phyloP scores from a whole-genome alignment of 352 stramenopile genomes.

The Ophiocytium majus region DNA sequence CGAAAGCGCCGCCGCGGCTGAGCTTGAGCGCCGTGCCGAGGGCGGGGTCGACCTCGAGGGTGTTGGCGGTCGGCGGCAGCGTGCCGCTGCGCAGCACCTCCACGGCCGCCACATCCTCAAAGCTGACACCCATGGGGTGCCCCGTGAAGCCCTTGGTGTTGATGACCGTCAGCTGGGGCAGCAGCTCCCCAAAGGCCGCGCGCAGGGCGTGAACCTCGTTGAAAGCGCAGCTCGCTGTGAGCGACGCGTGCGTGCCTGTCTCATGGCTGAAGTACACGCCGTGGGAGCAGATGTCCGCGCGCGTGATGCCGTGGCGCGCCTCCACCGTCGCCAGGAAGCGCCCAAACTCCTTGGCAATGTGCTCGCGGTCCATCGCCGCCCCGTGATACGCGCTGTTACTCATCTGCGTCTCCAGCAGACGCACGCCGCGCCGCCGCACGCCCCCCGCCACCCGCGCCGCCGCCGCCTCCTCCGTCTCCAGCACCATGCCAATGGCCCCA shows the following conservation, averaged over 20 bases:
- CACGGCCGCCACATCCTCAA: constrained; percentile 90
- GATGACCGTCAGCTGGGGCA: constrained; percentile 66
- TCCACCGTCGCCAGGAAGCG: constrained; percentile 81
- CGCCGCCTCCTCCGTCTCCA: constrained; percentile 65
- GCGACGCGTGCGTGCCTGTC: constrained; percentile 89
- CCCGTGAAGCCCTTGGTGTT: constrained; percentile 79
- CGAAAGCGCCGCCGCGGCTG: constrained; percentile 64
- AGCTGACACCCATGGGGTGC: constrained; percentile 92
- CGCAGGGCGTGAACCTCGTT: constrained; percentile 78
- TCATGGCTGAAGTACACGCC: constrained; percentile 96
- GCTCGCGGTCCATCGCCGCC: constrained; percentile 82
- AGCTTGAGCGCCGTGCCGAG: constrained; percentile 26
- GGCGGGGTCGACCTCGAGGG: constrained; percentile 69
- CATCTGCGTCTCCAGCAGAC: constrained; percentile 85
- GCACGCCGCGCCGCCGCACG: constrained; percentile 28
- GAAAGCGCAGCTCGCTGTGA: constrained; percentile 83
- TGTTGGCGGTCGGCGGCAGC: constrained; percentile 86
- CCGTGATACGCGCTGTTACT: constrained; percentile 93
- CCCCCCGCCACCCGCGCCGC: background rate
- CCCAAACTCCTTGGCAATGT: constrained; percentile 85
- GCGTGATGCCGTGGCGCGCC: constrained; percentile 81
- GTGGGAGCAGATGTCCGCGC: constrained; percentile 78
- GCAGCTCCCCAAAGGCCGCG: constrained; percentile 72
- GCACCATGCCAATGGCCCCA: constrained; percentile 74
- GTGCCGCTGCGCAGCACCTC: constrained; percentile 76